Percentiles rank a stretch among this genome's conserved stretches.
These are phyloP conservation scores for Russula olivacea DNA, from an alignment of 768 basidiomycete species.

Conservation along the genomic window DNA sequence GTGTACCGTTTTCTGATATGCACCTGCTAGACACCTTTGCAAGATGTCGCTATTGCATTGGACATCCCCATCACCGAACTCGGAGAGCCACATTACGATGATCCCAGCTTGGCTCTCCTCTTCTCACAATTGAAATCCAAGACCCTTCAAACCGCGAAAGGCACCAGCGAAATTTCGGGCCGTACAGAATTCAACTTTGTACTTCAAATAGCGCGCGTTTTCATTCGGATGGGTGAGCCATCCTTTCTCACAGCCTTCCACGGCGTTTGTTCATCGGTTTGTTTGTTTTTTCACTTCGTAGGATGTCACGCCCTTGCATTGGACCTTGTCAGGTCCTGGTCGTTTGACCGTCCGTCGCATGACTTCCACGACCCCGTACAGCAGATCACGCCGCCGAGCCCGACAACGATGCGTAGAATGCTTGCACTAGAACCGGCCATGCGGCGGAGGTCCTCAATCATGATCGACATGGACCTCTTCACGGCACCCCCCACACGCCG, in stretches of 20 bases:
- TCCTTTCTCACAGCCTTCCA: neutral
- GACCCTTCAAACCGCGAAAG: slow-evolving; percentile 89
- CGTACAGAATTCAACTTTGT: slow-evolving; percentile 93
- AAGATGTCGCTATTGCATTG: slow-evolving; percentile 58
- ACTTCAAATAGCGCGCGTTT: slow-evolving; percentile 87
- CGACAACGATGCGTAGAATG: slow-evolving; percentile 39
- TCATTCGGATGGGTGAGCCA: slow-evolving; percentile 85
- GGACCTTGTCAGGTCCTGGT: slow-evolving; percentile 85
- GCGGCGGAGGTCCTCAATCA: slow-evolving; percentile 63
- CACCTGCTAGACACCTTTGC: slow-evolving; percentile 62
- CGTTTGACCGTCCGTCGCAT: slow-evolving; percentile 74
- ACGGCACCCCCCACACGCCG: slow-evolving; percentile 53
- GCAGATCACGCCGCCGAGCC: slow-evolving; percentile 38
- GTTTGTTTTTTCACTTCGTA: slow-evolving; percentile 34
- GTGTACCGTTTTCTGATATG: neutral
- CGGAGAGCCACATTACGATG: slow-evolving; percentile 85
- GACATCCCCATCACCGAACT: slow-evolving; percentile 56
- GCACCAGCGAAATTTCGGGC: slow-evolving; percentile 86
- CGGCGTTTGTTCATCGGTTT: neutral
- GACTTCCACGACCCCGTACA: slow-evolving; percentile 27
- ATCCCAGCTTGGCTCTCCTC: slow-evolving; percentile 85
- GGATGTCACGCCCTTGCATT: slow-evolving; percentile 92
- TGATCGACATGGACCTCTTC: slow-evolving; percentile 85
- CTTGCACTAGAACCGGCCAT: slow-evolving; percentile 48
- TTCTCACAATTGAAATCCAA: slow-evolving; percentile 87